A percentile compares a stretch with the other conserved stretches of the same genome.
phyloP scores from a whole-genome alignment of 2,329 filamentous ascomycete species.

The Myriosclerotinia duriaeana region DNA sequence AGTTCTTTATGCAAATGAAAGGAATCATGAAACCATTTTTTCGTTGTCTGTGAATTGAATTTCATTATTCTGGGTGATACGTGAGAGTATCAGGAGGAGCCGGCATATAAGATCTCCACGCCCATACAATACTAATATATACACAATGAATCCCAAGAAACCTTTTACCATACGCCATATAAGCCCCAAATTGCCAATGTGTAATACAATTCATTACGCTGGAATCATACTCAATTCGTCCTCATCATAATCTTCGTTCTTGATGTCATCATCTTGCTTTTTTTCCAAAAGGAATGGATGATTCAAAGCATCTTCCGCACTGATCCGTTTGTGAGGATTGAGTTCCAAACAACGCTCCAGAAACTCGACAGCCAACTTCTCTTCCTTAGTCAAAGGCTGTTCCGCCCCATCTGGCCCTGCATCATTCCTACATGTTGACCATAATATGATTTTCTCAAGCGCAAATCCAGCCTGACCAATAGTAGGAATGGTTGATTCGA shows the following conservation, averaged over 20 bases:
- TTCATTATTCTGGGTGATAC: slow-evolving; percentile 26
- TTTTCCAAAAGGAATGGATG: slow-evolving; percentile 64
- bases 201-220: slow-evolving; percentile 7
- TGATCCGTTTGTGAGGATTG: slow-evolving; percentile 71
- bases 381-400: slow-evolving; percentile 60
- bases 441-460: slow-evolving; percentile 90
- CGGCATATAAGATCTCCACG: slow-evolving; percentile 21
- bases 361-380: slow-evolving; percentile 72
- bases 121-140: slow-evolving; percentile 25
- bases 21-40: slow-evolving; percentile 21
- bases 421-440: slow-evolving; percentile 80
- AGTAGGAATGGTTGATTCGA: slow-evolving; percentile 90
- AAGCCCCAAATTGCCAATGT: slow-evolving; percentile 12
- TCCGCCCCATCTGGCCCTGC: slow-evolving; percentile 51
- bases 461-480: slow-evolving; percentile 82
- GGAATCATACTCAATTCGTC: slow-evolving; percentile 24
- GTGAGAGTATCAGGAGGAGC: slow-evolving; percentile 27
- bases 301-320: slow-evolving; percentile 68
- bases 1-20: slow-evolving; percentile 27
- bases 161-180: slow-evolving; percentile 24
- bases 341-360: slow-evolving; percentile 71
- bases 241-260: slow-evolving; percentile 51
- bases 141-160: slow-evolving; percentile 28
- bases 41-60: slow-evolving; percentile 22
- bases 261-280: slow-evolving; percentile 49